Conservation (phyloP, 305 asterid species). For the Striga hermonthica region DNA sequence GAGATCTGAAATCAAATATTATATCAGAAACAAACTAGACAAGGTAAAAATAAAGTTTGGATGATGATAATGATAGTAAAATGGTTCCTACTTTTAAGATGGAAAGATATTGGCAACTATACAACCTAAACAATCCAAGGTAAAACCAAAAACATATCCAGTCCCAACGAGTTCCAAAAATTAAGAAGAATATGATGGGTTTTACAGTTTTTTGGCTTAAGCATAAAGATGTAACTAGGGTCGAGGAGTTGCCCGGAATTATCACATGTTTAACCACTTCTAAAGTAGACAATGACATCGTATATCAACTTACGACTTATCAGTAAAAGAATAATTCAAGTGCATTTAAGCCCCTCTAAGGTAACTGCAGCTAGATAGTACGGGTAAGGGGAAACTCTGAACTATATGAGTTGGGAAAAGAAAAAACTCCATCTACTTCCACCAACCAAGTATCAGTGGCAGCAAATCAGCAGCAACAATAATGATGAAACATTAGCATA, state of each 20-base stretch:
- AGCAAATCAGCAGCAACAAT: constrained; percentile 13
- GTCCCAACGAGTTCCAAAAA: constrained; percentile 19
- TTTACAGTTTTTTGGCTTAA: background rate
- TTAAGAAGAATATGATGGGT: background rate
- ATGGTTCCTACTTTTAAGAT: background rate
- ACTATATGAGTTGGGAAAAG: background rate
- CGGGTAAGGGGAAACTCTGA: constrained; percentile 5
- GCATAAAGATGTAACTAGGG: constrained; percentile 5
- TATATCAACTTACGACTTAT: background rate
- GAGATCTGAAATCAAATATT: constrained; percentile 56
- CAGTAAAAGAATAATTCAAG: constrained; percentile 5
- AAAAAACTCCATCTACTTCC: constrained; percentile 4
- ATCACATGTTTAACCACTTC: background rate
- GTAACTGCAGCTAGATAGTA: background rate
- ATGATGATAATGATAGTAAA: background rate
- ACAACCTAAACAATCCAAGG: no score
- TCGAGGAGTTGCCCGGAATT: constrained; percentile 1
- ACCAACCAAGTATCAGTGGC: constrained; percentile 18
- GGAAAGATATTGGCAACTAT: no score
- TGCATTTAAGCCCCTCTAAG: background rate
- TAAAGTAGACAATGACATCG: background rate
- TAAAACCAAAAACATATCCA: constrained; percentile 3
- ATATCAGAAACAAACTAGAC: constrained; percentile 5
- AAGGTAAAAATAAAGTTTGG: background rate
- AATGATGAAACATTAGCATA: constrained; percentile 7